These are phyloP conservation scores for Remersonia thermophila DNA, from an alignment of 2,329 filamentous ascomycete genomes.

Conservation along the genomic window DNA sequence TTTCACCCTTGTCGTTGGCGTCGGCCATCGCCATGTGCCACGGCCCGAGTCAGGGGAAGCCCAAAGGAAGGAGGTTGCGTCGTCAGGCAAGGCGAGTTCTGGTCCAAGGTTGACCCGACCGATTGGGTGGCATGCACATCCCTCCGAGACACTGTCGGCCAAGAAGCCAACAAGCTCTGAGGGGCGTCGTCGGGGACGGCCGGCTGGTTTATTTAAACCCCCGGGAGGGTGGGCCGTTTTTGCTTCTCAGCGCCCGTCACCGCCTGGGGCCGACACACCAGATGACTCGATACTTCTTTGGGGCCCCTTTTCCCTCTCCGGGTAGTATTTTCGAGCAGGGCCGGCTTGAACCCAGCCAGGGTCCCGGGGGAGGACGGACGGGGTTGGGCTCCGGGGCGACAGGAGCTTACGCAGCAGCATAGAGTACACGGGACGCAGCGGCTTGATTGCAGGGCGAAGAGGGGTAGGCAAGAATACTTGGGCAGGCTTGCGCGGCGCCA, in stretches of 20 bases:
- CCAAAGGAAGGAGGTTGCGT: no score
- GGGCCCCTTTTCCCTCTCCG: conserved; percentile 9
- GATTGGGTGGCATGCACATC: no score
- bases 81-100: no score
- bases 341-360: conserved; percentile 8
- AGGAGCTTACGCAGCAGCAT: neutral
- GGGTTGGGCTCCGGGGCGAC: neutral
- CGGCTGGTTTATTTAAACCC: neutral
- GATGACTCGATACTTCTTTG: conserved; percentile 4
- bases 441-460: conserved; percentile 1
- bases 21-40: neutral
- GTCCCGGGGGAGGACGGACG: conserved; percentile 1
- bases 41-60: neutral
- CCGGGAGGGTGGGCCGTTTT: conserved; percentile 8
- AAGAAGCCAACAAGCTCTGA: neutral
- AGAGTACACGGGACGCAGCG: neutral
- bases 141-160: no score
- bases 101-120: no score
- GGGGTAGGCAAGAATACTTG: neutral
- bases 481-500: no score
- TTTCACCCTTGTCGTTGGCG: conserved; percentile 19
- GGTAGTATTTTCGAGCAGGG: conserved; percentile 10
- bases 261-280: conserved; percentile 4
- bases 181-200: conserved; percentile 1
- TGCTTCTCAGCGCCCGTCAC: conserved; percentile 7